phyloP scores from a whole-genome alignment of 768 basidiomycete species.

The Cystobasidiopsis lactophilus region DNA sequence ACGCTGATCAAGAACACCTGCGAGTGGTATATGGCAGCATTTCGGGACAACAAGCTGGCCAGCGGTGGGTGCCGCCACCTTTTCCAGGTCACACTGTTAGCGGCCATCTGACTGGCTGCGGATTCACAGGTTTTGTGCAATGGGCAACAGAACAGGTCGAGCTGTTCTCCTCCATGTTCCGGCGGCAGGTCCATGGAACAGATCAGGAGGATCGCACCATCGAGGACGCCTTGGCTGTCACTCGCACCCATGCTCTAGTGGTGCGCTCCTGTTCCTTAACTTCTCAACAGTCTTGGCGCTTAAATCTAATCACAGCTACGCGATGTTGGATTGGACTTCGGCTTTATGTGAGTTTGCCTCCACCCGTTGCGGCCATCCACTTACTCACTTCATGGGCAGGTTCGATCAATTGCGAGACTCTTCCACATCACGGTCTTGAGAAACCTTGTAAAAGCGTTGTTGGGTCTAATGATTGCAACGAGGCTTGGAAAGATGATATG shows the following conservation, averaged over 20 bases:
- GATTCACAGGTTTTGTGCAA: conserved; percentile 54
- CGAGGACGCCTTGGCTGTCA: conserved; percentile 56
- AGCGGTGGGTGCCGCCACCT: conserved; percentile 53
- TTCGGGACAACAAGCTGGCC: conserved; percentile 82
- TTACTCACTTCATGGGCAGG: too few relatives aligned
- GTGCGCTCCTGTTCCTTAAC: conserved; percentile 28
- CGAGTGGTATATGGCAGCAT: conserved; percentile 92
- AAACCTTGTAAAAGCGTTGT: too few relatives aligned
- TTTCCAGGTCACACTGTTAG: too few relatives aligned
- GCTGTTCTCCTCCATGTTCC: conserved; percentile 58
- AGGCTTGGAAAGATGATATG: too few relatives aligned
- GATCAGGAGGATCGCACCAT: conserved; percentile 40
- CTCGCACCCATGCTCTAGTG: conserved; percentile 60
- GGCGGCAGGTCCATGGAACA: conserved; percentile 71
- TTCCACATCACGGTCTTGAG: too few relatives aligned
- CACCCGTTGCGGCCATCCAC: too few relatives aligned
- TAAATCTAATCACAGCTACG: conserved; percentile 42
- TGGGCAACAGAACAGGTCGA: conserved; percentile 81
- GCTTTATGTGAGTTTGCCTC: conserved; percentile 28
- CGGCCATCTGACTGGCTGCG: too few relatives aligned
- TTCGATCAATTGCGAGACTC: too few relatives aligned
- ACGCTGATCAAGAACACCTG: conserved; percentile 90
- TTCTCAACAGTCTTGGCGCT: neutral
- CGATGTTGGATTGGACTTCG: conserved; percentile 86
- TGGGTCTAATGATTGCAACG: too few relatives aligned